Conservation (phyloP, 352 stramenopile species). For the Globisporangium cederbergense region DNA sequence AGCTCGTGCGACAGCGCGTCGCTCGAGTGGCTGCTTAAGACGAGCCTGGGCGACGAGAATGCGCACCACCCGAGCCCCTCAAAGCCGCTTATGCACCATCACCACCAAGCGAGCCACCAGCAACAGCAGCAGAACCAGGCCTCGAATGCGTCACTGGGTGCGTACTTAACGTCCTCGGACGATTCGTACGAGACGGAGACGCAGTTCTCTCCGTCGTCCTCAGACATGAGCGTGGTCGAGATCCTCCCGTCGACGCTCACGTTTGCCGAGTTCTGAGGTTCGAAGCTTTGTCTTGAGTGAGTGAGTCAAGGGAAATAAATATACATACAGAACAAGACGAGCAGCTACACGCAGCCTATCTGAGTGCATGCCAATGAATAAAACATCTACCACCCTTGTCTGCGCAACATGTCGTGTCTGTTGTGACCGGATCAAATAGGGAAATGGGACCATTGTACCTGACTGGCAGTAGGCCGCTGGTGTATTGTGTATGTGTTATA, state of each 20-base stretch:
- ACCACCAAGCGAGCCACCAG: constrained; percentile 10
- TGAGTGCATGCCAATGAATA: constrained; percentile 4
- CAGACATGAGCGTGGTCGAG: constrained; percentile 30
- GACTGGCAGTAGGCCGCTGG: background rate
- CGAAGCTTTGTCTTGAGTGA: background rate
- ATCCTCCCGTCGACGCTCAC: constrained; percentile 25
- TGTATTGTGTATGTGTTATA: background rate
- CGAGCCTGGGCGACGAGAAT: constrained; percentile 42
- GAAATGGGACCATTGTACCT: background rate
- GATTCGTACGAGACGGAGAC: constrained; percentile 32
- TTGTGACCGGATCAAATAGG: background rate
- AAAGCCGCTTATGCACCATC: background rate
- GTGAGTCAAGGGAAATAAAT: background rate
- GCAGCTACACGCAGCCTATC: background rate
- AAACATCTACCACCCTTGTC: background rate
- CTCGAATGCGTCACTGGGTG: constrained; percentile 19
- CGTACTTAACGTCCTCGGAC: constrained; percentile 51
- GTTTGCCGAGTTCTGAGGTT: constrained; percentile 38
- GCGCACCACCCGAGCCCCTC: background rate
- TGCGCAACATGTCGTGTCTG: background rate
- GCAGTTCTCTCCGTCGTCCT: constrained; percentile 29
- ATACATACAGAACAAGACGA: constrained; percentile 7
- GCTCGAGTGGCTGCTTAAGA: constrained; percentile 65
- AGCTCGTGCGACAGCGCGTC: constrained; percentile 29
- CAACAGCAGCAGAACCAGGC: background rate